These are phyloP conservation scores for Rhodomyrtus psidioides DNA, from an alignment of 441 rosid genomes.

Conservation along the genomic window DNA sequence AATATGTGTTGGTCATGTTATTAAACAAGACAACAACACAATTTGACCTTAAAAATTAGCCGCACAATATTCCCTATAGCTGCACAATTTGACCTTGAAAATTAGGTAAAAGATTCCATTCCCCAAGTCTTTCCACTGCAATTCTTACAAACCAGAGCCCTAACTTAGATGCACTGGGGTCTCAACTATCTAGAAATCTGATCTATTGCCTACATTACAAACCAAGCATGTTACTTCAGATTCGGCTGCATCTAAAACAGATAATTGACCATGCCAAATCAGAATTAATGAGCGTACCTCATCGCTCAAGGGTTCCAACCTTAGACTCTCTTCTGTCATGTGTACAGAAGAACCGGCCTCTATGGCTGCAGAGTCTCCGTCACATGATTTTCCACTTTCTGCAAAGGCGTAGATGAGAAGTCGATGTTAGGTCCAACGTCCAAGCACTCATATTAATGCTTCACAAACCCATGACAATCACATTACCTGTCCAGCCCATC, in stretches of 20 bases:
- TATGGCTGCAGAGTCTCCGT: background rate
- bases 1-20: background rate
- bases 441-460: background rate
- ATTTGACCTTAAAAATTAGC: background rate
- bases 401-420: constrained; percentile 24
- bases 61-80: too few relatives aligned
- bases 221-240: background rate
- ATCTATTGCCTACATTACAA: background rate
- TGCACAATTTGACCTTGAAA: background rate
- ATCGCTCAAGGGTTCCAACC: constrained; percentile 23
- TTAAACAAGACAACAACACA: background rate
- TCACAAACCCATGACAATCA: background rate
- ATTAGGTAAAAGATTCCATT: background rate
- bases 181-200: background rate
- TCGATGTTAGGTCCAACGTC: background rate
- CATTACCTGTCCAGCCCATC: constrained; percentile 43
- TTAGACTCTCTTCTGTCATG: constrained; percentile 13
- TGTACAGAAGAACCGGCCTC: constrained; percentile 1
- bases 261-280: background rate
- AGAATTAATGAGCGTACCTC: constrained; percentile 14
- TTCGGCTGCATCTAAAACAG: background rate
- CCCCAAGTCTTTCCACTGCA: background rate
- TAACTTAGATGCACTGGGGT: background rate
- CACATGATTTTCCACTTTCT: background rate
- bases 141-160: background rate